Evolutionary conservation across 192 early-diverging fungal species (phyloP).

Genomic region (Gigaspora rosea): DNA sequence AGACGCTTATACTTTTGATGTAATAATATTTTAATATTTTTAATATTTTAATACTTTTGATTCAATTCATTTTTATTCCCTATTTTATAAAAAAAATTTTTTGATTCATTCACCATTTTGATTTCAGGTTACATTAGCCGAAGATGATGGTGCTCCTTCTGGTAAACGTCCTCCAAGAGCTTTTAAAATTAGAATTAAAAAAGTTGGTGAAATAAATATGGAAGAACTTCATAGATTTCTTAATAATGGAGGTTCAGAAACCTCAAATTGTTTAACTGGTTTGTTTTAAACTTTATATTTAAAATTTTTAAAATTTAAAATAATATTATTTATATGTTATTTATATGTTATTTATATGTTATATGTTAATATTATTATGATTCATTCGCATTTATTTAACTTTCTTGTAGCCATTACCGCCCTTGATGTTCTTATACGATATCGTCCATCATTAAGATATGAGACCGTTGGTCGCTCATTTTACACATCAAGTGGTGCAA

Average conservation of each 20-base stretch:
- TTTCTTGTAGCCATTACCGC: conserved; percentile 50
- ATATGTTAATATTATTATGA: not conserved
- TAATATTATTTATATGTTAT: too few species aligned
- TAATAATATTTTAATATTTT: conserved; percentile 23
- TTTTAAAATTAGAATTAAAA: conserved; percentile 68
- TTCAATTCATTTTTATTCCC: not conserved
- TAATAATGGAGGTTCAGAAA: conserved; percentile 42
- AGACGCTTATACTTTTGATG: conserved; percentile 60
- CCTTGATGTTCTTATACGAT: conserved; percentile 80
- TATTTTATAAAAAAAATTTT: too few species aligned
- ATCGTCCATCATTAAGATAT: conserved; percentile 71
- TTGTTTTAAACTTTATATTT: not conserved
- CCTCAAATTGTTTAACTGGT: conserved; percentile 46
- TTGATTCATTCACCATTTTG: not conserved
- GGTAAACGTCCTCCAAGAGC: conserved; percentile 46
- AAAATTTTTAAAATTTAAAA: not conserved
- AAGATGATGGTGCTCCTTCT: conserved; percentile 33
- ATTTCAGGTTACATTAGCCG: conserved; percentile 43
- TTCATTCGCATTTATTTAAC: not conserved
- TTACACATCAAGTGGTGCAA: conserved; percentile 68
- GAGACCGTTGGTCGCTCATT: conserved; percentile 87
- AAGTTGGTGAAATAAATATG: conserved; percentile 68
- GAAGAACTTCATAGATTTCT: conserved; percentile 59
- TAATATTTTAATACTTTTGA: not conserved
- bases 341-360: too few species aligned